Conservation (phyloP, 345 rosid species). For the Populus pruinosa region DNA sequence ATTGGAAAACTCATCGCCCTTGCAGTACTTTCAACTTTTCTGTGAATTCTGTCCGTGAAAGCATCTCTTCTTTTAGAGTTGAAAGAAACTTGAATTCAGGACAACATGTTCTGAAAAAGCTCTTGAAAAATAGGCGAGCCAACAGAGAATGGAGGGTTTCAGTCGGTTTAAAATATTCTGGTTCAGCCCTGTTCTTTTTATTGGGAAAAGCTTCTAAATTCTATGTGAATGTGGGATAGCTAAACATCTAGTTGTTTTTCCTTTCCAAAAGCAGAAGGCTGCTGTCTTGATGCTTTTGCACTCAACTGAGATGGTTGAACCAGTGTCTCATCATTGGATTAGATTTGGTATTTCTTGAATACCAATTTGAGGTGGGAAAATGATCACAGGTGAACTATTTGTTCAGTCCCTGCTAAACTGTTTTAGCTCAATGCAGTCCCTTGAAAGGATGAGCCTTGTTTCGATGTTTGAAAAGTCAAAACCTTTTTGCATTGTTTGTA, state of each 20-base stretch:
- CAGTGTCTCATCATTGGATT: background rate
- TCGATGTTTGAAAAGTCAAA: background rate
- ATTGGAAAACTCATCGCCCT: background rate
- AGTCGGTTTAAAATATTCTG: background rate
- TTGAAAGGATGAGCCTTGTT: background rate
- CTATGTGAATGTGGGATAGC: background rate
- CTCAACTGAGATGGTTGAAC: background rate
- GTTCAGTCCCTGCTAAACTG: background rate
- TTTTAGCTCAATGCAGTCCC: background rate
- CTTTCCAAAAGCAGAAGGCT: background rate
- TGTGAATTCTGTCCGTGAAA: background rate
- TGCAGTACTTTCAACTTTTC: background rate
- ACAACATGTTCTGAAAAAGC: background rate
- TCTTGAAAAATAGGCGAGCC: too few species aligned
- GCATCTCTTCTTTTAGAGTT: too few species aligned
- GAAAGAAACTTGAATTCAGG: background rate
- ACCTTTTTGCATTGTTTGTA: background rate
- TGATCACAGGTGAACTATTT: background rate
- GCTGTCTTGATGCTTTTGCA: background rate
- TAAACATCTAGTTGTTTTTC: background rate
- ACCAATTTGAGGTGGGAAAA: background rate
- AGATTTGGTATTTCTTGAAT: background rate
- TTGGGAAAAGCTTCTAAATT: too few species aligned
- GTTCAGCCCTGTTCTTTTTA: too few species aligned
- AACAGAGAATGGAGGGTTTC: background rate